A percentile compares a stretch with the other conserved stretches of the same genome.
Evolutionary conservation across 371 early-diverging fungal species (phyloP).

Genomic region (Apophysomyces ossiformis): DNA sequence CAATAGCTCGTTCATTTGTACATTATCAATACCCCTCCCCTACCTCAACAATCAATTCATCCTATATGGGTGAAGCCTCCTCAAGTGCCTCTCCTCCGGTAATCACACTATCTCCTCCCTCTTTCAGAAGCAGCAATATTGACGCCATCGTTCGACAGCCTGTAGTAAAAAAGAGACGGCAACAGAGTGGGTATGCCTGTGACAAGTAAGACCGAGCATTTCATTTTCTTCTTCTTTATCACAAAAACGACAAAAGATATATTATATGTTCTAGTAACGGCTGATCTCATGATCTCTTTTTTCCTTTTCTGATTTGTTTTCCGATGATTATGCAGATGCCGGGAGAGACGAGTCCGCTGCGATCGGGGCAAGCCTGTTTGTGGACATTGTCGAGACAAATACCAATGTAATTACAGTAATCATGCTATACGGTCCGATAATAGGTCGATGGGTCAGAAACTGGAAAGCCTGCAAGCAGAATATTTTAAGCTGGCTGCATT

Average conservation of each 20-base stretch:
- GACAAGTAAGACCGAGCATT: conserved; percentile 28
- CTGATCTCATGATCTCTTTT: not conserved
- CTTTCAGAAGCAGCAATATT: not conserved
- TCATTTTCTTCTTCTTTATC: not conserved
- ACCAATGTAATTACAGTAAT: conserved; percentile 36
- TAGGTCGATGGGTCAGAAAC: conserved; percentile 29
- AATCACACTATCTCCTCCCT: not conserved
- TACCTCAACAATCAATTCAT: not conserved
- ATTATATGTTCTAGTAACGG: not conserved
- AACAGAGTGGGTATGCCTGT: conserved; percentile 43
- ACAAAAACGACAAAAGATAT: not conserved
- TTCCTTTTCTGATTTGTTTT: conserved; percentile 6
- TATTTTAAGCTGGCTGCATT: conserved; percentile 13
- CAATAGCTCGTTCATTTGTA: conserved; percentile 6
- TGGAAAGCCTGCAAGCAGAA: conserved; percentile 31
- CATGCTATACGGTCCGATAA: conserved; percentile 28
- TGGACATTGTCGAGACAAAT: conserved; percentile 34
- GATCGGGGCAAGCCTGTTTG: conserved; percentile 38
- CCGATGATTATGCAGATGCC: conserved; percentile 27
- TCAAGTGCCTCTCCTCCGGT: conserved; percentile 11
- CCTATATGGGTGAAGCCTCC: not conserved
- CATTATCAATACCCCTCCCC: conserved; percentile 3
- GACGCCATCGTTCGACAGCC: not conserved
- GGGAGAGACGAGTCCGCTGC: conserved; percentile 42
- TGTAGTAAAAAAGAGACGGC: conserved; percentile 29